A percentile compares a stretch with the other conserved stretches of the same genome.
Conservation (phyloP, 805 yeast genomes). For the Metschnikowia continentalis region DNA sequence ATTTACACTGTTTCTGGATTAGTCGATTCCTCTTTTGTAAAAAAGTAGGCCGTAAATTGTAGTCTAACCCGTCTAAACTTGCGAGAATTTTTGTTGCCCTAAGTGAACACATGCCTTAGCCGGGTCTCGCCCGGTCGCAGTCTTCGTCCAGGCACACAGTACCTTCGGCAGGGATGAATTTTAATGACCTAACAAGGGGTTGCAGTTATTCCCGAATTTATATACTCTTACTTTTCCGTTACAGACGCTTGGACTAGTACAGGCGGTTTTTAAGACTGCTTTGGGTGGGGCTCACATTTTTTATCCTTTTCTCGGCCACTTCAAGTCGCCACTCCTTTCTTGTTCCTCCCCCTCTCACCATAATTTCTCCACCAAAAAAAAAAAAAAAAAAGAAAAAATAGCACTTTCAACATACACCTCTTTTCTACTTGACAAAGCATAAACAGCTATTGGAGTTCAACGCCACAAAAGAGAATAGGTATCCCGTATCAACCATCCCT, state of each 20-base stretch:
- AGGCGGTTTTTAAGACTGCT: neutral
- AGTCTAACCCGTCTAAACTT: neutral
- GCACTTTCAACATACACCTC: slow-evolving; percentile 4
- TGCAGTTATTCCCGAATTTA: neutral
- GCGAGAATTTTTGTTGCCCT: neutral
- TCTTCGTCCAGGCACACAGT: neutral
- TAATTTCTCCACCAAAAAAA: slow-evolving; percentile 4
- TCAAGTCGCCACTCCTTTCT: slow-evolving; percentile 1
- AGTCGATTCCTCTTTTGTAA: neutral
- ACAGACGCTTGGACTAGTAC: neutral
- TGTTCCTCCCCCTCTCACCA: slow-evolving; percentile 5
- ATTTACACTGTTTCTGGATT: neutral
- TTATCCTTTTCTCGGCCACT: neutral
- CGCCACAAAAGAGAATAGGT: neutral
- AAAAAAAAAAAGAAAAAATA: slow-evolving; percentile 3
- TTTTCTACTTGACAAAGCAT: slow-evolving; percentile 1
- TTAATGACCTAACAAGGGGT: neutral
- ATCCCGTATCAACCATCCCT: neutral
- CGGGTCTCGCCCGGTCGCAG: slow-evolving; percentile 2
- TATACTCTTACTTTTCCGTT: neutral
- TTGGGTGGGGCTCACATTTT: neutral
- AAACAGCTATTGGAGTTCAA: neutral
- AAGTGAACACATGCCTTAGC: neutral
- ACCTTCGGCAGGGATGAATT: neutral
- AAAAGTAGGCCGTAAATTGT: neutral